Evolutionary conservation across 768 basidiomycete genomes (phyloP).

Genomic region (Gloeostereum incarnatum): DNA sequence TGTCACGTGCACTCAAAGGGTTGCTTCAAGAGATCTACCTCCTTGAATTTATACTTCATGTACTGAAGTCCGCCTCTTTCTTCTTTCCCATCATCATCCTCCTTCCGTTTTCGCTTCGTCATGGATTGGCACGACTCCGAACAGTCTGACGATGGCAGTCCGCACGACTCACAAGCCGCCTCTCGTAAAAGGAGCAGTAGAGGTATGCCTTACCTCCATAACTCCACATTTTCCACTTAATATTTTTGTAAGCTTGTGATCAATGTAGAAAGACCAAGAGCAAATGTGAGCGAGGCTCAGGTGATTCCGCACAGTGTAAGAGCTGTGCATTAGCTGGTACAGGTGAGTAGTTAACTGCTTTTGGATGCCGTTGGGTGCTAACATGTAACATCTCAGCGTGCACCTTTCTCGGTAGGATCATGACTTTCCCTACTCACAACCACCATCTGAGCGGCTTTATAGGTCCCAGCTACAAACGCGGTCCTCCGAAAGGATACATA

Average conservation of each 20-base stretch:
- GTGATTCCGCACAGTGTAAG: slow-evolving; percentile 45
- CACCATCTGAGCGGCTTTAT: slow-evolving; percentile 2
- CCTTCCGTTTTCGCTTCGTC: slow-evolving; percentile 10
- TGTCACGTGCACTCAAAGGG: too few species aligned
- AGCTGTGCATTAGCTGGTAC: slow-evolving; percentile 52
- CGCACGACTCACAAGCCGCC: slow-evolving; percentile 28
- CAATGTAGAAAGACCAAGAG: slow-evolving; percentile 84
- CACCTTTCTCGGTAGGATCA: slow-evolving; percentile 48
- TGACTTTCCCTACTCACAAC: not conserved
- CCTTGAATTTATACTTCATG: not conserved
- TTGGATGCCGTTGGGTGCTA: slow-evolving; percentile 3
- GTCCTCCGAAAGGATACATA: slow-evolving; percentile 86
- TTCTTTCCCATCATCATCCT: slow-evolving; percentile 7
- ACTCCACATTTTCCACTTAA: slow-evolving; percentile 8
- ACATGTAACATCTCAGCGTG: slow-evolving; percentile 46
- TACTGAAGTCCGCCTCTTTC: slow-evolving; percentile 7
- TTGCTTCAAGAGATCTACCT: too few species aligned
- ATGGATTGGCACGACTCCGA: slow-evolving; percentile 59
- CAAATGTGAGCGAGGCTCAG: slow-evolving; percentile 60
- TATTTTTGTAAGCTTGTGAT: slow-evolving; percentile 57
- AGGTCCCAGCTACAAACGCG: slow-evolving; percentile 79
- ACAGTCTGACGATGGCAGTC: slow-evolving; percentile 46
- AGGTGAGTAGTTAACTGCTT: slow-evolving; percentile 22
- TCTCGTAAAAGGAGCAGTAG: slow-evolving; percentile 57
- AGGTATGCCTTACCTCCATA: slow-evolving; percentile 25